Evolutionary conservation across 768 basidiomycete species (phyloP).

Genomic region (Boletus tomentosulus): DNA sequence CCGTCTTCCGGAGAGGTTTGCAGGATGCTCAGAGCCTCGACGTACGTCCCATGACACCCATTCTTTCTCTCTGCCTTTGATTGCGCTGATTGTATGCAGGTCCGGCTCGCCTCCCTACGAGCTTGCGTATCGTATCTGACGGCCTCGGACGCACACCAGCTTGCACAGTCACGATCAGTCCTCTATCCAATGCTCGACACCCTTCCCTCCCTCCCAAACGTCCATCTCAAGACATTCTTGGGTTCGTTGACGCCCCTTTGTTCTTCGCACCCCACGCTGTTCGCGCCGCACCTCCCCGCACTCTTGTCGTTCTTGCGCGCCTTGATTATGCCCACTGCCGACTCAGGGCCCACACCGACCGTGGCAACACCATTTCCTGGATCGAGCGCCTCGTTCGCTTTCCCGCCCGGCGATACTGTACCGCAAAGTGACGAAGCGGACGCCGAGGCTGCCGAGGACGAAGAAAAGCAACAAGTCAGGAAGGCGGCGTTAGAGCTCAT

Average conservation of each 20-base stretch:
- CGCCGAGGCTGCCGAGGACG: slow-evolving; percentile 44
- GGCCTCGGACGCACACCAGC: slow-evolving; percentile 56
- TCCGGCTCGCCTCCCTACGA: slow-evolving; percentile 67
- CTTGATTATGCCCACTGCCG: slow-evolving; percentile 62
- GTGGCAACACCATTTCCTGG: slow-evolving; percentile 43
- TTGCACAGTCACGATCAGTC: slow-evolving; percentile 55
- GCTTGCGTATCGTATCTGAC: slow-evolving; percentile 68
- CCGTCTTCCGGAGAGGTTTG: slow-evolving; percentile 63
- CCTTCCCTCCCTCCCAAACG: slow-evolving; percentile 52
- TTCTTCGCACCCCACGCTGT: slow-evolving; percentile 63
- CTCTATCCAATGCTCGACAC: slow-evolving; percentile 74
- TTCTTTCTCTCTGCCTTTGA: not conserved
- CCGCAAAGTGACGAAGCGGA: slow-evolving; percentile 30
- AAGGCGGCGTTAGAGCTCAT: slow-evolving; percentile 79
- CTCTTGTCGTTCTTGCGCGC: slow-evolving; percentile 68
- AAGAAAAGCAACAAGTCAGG: slow-evolving; percentile 66
- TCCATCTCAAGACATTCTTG: slow-evolving; percentile 62
- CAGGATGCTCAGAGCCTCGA: slow-evolving; percentile 64
- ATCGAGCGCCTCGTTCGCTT: slow-evolving; percentile 35
- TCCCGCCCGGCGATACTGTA: slow-evolving; percentile 32
- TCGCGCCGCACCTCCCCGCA: slow-evolving; percentile 64
- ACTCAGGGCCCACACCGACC: slow-evolving; percentile 51
- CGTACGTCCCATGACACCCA: slow-evolving; percentile 35
- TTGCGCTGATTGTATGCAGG: slow-evolving; percentile 35
- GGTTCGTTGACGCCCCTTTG: slow-evolving; percentile 68